phyloP scores from a whole-genome alignment of 2,329 filamentous ascomycete genomes.

The Fusarium palustre region DNA sequence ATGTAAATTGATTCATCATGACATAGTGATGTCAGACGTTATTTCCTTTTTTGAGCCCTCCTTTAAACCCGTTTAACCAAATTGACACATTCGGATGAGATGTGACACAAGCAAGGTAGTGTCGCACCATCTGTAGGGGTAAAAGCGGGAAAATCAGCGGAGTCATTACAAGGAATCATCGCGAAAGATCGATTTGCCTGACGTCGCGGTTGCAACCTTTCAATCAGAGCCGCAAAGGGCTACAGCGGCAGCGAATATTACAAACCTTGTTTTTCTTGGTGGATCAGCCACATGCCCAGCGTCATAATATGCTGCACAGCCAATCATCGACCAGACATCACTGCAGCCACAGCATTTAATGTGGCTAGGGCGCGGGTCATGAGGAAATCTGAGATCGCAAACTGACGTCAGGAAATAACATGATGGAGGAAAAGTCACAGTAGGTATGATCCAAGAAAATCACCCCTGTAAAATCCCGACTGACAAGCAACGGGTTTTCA shows the following conservation, averaged over 20 bases:
- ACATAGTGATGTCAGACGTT: slow-evolving; percentile 37
- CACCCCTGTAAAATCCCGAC: slow-evolving; percentile 11
- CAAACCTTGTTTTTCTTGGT: slow-evolving; percentile 31
- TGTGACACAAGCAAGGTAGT: slow-evolving; percentile 12
- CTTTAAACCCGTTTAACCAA: slow-evolving; percentile 13
- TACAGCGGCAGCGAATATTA: slow-evolving; percentile 30
- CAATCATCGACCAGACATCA: slow-evolving; percentile 9
- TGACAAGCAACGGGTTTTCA: neutral
- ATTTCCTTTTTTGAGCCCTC: neutral
- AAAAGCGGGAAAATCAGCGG: slow-evolving; percentile 21
- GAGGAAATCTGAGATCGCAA: slow-evolving; percentile 27
- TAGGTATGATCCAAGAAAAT: slow-evolving; percentile 21
- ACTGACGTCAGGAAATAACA: slow-evolving; percentile 37
- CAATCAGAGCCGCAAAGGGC: slow-evolving; percentile 22
- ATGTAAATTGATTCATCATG: slow-evolving; percentile 40
- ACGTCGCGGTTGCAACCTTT: slow-evolving; percentile 35
- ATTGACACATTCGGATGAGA: slow-evolving; percentile 2
- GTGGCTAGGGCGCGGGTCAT: slow-evolving; percentile 38
- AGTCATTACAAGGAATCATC: slow-evolving; percentile 28
- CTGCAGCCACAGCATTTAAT: slow-evolving; percentile 30
- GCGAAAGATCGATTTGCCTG: slow-evolving; percentile 22
- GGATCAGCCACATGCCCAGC: slow-evolving; percentile 25
- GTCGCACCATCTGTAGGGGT: neutral
- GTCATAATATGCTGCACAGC: slow-evolving; percentile 15
- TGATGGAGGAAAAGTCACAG: slow-evolving; percentile 13